Evolutionary conservation across 495 filamentous ascomycete species (phyloP).

Genomic region (Trypethelium eluteriae): DNA sequence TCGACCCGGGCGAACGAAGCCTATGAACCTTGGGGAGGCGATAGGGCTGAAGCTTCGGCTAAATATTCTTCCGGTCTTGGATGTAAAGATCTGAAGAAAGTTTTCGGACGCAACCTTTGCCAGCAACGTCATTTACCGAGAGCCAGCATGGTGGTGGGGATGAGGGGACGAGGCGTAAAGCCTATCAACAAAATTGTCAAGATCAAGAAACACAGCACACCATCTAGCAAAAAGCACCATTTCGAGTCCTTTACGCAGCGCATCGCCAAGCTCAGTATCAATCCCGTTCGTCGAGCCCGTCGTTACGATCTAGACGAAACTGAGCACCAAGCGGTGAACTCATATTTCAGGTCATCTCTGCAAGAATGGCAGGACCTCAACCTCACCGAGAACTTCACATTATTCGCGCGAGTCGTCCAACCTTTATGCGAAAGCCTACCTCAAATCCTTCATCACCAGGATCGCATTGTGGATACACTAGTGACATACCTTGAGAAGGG

Average conservation of each 20-base stretch:
- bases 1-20: no score
- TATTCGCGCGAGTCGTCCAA: conserved; percentile 62
- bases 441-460: conserved; percentile 80
- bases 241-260: conserved; percentile 91
- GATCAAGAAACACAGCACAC: conserved; percentile 45
- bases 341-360: conserved; percentile 73
- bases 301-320: conserved; percentile 71
- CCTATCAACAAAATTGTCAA: conserved; percentile 51
- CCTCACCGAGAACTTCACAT: conserved; percentile 66
- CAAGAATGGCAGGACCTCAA: conserved; percentile 89
- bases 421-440: conserved; percentile 81
- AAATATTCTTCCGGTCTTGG: no score
- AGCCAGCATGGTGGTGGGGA: conserved; percentile 35
- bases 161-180: conserved; percentile 58
- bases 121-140: background rate
- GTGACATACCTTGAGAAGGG: conserved; percentile 67
- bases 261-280: conserved; percentile 86
- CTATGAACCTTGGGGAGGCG: no score
- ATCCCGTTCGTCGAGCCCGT: conserved; percentile 80
- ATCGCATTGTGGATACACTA: conserved; percentile 71
- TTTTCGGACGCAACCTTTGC: background rate
- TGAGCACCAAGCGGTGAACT: conserved; percentile 56
- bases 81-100: background rate
- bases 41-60: no score
- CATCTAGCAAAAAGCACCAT: conserved; percentile 69